phyloP scores from a whole-genome alignment of 257 asterid genomes.

The Fraxinus anomala region DNA sequence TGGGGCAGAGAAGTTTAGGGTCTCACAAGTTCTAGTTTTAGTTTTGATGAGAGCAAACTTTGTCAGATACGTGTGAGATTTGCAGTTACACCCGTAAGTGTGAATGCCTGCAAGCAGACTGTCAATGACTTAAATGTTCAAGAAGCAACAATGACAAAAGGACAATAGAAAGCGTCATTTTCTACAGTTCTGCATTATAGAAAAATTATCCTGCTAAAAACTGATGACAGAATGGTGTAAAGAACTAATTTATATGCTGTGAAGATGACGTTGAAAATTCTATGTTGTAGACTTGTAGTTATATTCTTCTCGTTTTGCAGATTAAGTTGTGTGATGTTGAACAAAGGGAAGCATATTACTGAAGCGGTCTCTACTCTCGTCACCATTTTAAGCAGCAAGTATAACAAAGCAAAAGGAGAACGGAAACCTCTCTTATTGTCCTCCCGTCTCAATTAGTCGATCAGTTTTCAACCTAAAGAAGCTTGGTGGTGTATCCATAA shows the following conservation, averaged over 20 bases:
- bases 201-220: neutral
- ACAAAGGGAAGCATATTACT: constrained; percentile 64
- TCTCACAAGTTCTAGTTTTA: neutral
- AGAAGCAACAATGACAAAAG: neutral
- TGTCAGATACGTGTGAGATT: neutral
- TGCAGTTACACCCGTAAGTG: neutral
- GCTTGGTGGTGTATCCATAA: neutral
- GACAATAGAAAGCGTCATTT: neutral
- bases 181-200: neutral
- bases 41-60: neutral
- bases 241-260: neutral
- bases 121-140: neutral
- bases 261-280: neutral
- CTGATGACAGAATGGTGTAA: neutral
- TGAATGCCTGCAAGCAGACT: neutral
- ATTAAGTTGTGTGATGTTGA: constrained; percentile 70
- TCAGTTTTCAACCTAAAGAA: neutral
- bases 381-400: constrained; percentile 41
- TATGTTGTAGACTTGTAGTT: too few relatives aligned
- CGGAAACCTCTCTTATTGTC: constrained; percentile 55
- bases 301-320: constrained; percentile 35
- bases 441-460: constrained; percentile 25
- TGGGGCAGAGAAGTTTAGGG: neutral
- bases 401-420: constrained; percentile 41
- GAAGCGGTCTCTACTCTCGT: constrained; percentile 59